Base-by-base conservation (phyloP, 2,329 filamentous ascomycete genomes). In the Fusarium pseudocircinatum region DNA sequence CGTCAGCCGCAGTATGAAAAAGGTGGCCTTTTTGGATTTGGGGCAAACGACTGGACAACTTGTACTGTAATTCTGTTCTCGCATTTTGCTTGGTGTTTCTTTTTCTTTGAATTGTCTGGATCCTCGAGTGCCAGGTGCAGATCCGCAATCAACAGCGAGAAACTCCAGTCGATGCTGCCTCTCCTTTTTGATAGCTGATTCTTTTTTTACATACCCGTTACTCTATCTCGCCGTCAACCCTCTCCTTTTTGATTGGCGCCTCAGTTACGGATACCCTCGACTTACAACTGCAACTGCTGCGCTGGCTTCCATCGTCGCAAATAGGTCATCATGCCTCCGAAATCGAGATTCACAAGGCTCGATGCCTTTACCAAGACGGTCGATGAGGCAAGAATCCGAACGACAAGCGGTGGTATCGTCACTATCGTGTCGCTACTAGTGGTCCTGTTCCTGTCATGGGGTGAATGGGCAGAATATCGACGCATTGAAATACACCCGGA, bases 281-380 rank as follows among this genome's bases (percentile, higher is more conserved):
- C 63, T 65, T 61, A 72, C 52, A 72, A 50, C 42, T 54, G 65
- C 52, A 66, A 44, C 54, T 62, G 37, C 54, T 62, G 32, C 34
- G 18, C 64, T 63, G 52, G 34, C 47, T 69, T 52, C 43, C 28
- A 14, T 54, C 62, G 43, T 69, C 63, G 50, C 67, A 54, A 44
- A 47, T 63, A 62, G 30, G 47, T 60, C 69, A 80, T 74, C 56
- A 98, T 98, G 96, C 87, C 95, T 75, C 85, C 92, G 80, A 97
- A 97, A 87, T 97, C 94, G 77, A 92, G 96, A 83, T 98, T 99
- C 82, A 97, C 94, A 68, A 92, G 93, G 89, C 94, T 99, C 74
- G 96, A 99, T 84, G 96, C 96, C 88, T 99, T 99, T 83, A 97
- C 96, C 58, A 99, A 99, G 85, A 99, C 96, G 18, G 96, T 99